Base-by-base conservation (phyloP, 495 filamentous ascomycete genomes). In the Penicillium diatomitis region DNA sequence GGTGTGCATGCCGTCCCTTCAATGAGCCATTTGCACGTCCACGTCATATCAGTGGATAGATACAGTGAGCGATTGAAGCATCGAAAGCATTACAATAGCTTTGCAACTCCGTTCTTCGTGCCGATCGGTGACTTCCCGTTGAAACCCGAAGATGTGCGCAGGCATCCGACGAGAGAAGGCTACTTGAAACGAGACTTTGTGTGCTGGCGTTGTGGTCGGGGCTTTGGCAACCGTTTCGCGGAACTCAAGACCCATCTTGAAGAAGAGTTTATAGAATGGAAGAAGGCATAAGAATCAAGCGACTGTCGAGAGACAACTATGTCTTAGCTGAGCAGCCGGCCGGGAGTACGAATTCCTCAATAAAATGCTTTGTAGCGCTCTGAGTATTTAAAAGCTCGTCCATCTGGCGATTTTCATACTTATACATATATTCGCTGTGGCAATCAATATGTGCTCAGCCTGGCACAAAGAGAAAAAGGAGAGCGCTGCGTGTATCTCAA, bases 1-100 rank as follows among this genome's bases (percentile, higher is more conserved):
- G 92, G 92, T 20, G 71, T 95, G 0, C 92, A 98, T 68, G 85
- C 86, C 3, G 75, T 81, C 47, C 92, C 92, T n/a, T 86, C 80
- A 12, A 95, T 98, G 92, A 83, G 80, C 46, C 88, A 96, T 66
- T 64, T 98, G 47, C 92, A 98, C 64, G 74, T 98, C 11, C 92
- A 98, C 66, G 80, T 98, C 34, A 62, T 98, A 32, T 82, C 83
- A 11, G 66, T 73, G 32, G 92, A 98, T 64, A 76, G 83, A 61
- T 68, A 77, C 47, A 87, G 82, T 39, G 77, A 82, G 32, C 74
- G 71, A 29, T 53, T 96, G 58, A 87, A 85, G 67, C 82, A 90
- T 59, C 70, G 78, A 47, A 94, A 90, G 61, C 92, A 98, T 70
- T 97, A 96, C 67, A 90, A 90, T 60, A 88, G 82, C 54, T 96